These are phyloP conservation scores for Chlorella variabilis DNA, from an alignment of 163 green algal species.

Conservation along the genomic window DNA sequence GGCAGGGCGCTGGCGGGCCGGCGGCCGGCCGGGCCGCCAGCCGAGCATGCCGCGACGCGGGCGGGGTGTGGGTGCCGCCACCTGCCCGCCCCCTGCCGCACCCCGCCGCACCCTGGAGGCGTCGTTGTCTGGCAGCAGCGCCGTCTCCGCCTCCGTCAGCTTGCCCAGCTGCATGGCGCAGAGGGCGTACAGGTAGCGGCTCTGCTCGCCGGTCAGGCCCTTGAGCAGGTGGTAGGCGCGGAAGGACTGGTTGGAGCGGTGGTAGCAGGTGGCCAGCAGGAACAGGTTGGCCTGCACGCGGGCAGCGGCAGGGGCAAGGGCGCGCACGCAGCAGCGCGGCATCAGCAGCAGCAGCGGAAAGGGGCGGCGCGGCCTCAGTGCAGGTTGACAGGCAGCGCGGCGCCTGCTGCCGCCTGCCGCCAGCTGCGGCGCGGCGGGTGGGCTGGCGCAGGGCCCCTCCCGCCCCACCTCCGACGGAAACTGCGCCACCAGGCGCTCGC, in stretches of 20 bases:
- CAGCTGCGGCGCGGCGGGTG: not conserved
- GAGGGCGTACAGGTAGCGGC: conserved; percentile 86
- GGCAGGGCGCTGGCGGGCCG: too few relatives aligned
- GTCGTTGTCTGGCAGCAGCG: conserved; percentile 65
- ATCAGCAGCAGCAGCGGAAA: not conserved
- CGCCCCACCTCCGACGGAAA: conserved; percentile 67
- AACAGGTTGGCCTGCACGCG: conserved; percentile 62
- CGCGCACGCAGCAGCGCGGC: not conserved
- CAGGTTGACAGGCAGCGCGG: not conserved
- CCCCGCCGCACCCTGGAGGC: conserved; percentile 26
- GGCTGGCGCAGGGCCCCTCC: not conserved
- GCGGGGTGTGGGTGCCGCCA: too few relatives aligned
- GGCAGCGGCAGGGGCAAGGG: too few relatives aligned
- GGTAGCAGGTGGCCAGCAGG: conserved; percentile 87
- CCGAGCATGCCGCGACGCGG: too few relatives aligned
- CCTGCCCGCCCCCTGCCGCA: too few relatives aligned
- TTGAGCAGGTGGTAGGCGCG: conserved; percentile 80
- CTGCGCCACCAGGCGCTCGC: conserved; percentile 79
- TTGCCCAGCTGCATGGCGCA: conserved; percentile 80
- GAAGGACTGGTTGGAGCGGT: conserved; percentile 77
- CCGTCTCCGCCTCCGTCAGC: conserved; percentile 83
- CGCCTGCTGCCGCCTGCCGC: not conserved
- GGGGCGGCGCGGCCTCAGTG: too few relatives aligned
- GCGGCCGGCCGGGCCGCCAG: too few relatives aligned
- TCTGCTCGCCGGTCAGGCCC: conserved; percentile 53